These are phyloP conservation scores for Aspergillus saccharolyticus DNA, from an alignment of 495 filamentous ascomycete species.

Conservation along the genomic window DNA sequence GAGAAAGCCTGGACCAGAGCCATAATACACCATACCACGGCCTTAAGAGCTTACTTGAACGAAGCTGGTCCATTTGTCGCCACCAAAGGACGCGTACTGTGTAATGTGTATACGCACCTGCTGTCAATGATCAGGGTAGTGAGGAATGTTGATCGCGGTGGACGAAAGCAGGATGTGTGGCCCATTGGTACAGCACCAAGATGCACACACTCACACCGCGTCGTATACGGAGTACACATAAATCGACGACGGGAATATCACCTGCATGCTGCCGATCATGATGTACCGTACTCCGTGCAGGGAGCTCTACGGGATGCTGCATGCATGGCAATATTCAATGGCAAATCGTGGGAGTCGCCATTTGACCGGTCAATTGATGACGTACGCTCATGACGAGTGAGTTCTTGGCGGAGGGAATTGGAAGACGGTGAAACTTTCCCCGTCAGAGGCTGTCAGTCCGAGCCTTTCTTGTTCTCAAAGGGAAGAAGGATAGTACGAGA, in stretches of 20 bases:
- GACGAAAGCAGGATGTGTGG: neutral
- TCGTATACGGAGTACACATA: too few relatives aligned
- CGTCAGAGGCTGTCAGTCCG: neutral
- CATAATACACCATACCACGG: neutral
- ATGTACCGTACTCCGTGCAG: neutral
- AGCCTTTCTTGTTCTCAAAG: neutral
- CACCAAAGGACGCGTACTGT: neutral
- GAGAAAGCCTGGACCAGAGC: neutral
- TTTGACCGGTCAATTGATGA: constrained; percentile 1
- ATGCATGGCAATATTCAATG: neutral
- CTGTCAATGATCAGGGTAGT: neutral
- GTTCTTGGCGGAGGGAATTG: neutral
- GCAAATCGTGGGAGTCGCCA: neutral
- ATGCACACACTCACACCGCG: neutral
- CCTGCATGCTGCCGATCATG: neutral
- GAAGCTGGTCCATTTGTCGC: neutral
- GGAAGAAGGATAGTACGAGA: neutral
- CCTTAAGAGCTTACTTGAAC: neutral
- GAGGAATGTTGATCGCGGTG: neutral
- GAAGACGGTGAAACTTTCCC: neutral
- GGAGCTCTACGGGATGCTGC: neutral
- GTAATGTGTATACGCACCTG: too few relatives aligned
- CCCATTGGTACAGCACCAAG: neutral
- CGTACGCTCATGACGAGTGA: constrained; percentile 4
- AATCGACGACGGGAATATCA: neutral